Base-by-base conservation (phyloP, 305 asterid genomes). In the Solanum hybrid region DNA sequence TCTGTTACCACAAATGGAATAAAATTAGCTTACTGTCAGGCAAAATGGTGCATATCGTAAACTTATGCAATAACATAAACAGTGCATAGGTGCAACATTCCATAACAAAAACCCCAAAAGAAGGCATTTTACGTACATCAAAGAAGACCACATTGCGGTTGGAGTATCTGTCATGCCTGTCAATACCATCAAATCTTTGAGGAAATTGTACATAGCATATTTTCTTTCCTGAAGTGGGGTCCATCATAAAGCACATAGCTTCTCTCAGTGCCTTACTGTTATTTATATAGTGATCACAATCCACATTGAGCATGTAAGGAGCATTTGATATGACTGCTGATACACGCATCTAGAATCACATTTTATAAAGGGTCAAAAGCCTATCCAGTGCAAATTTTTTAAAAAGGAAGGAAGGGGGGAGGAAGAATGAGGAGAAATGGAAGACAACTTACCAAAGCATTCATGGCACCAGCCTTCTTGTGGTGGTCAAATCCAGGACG, bases 191-290 rank as follows among this genome's bases (percentile, higher is more conserved):
- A 86, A 97, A 97, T 90, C 99, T 93, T 90, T 97, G 99, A 89
- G 99, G 99, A 93, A 97, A 97, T 90, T 97, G 99, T 90, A 97
- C 99, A 28, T 97, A 97, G 91, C 99, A 97, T 93, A 96, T 96
- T 92, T 97, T 96, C 95, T 97, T 97, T 76, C 99, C 99, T 4
- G 98, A 93, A 87, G 95, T 96, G 26, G 99, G 99, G 91, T 97
- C 99, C 99, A 97, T 97, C 98, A 97, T 94, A 95, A 97, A 97
- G 94, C 99, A 97, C 99, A 97, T 97, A 82, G 99, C 94, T 95
- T 97, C 99, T 89, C 98, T 93, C 22, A 97, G 95, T 87, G 99
- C 99, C 93, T 97, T 97, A 88, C 99, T 93, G 96, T 97, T 97
- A 80, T 97, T 97, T 92, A 97, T 95, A 83, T 97, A 97, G 93